phyloP scores from a whole-genome alignment of 2,329 filamentous ascomycete species.

The Fusarium pseudonygamai region DNA sequence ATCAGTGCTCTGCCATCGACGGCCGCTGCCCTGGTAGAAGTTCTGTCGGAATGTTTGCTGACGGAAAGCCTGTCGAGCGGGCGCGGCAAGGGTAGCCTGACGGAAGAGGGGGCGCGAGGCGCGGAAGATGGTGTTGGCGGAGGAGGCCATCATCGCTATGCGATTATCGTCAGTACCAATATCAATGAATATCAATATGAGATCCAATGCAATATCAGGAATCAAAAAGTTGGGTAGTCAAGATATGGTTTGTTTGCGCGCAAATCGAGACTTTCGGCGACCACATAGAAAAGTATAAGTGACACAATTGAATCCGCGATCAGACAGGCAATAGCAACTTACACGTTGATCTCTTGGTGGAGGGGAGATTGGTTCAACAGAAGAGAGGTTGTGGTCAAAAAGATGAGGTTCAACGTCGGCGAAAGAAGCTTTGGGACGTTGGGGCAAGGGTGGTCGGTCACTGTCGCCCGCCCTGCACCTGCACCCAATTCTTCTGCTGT shows the following conservation, averaged over 20 bases:
- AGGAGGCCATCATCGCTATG: constrained; percentile 53
- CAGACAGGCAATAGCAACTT: neutral
- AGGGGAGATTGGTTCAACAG: constrained; percentile 7
- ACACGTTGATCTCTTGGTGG: constrained; percentile 16
- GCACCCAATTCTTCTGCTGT: neutral
- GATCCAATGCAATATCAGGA: neutral
- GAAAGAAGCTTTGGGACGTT: constrained; percentile 34
- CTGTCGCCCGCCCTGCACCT: constrained; percentile 28
- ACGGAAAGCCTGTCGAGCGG: constrained; percentile 65
- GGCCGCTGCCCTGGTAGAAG: constrained; percentile 51
- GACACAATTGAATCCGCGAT: neutral
- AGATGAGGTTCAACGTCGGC: constrained; percentile 9
- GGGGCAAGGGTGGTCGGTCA: constrained; percentile 31
- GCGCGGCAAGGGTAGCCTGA: constrained; percentile 61
- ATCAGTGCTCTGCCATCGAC: constrained; percentile 76
- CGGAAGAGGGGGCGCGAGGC: constrained; percentile 66
- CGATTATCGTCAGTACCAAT: constrained; percentile 6
- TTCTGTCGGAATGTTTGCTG: constrained; percentile 54
- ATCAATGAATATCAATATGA: constrained; percentile 1
- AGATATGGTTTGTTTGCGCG: neutral
- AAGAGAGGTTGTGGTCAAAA: constrained; percentile 1
- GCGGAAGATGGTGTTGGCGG: constrained; percentile 61
- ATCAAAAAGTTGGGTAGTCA: neutral
- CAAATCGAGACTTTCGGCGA: neutral
- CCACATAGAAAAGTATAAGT: neutral